A percentile compares a stretch with the other conserved stretches of the same genome.
Conservation (phyloP, 2,329 filamentous ascomycete genomes). For the Aspergillus tubingensis region DNA sequence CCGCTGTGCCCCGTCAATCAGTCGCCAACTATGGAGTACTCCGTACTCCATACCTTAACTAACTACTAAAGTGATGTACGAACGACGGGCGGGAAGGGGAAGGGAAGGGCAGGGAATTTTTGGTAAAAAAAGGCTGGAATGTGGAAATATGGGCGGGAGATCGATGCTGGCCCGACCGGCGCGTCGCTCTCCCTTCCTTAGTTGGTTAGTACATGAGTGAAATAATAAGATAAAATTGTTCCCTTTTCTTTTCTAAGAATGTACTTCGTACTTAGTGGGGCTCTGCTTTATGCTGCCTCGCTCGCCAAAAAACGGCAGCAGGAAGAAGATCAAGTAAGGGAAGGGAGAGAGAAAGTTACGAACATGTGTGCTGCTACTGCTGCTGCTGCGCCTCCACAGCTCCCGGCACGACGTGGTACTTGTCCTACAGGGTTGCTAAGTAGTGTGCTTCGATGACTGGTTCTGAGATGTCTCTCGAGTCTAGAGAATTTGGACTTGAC, state of each 20-base stretch:
- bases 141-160: not conserved
- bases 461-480: too few relatives aligned
- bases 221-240: too few relatives aligned
- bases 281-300: not conserved
- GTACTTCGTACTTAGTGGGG: not conserved
- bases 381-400: conserved; percentile 6
- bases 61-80: not conserved
- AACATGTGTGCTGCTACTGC: not conserved
- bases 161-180: not conserved
- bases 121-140: not conserved
- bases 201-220: too few relatives aligned
- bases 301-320: not conserved
- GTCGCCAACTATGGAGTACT: too few relatives aligned
- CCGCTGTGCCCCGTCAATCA: too few relatives aligned
- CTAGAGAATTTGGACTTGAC: too few relatives aligned
- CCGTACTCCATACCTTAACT: too few relatives aligned
- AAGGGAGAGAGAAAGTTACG: not conserved
- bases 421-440: not conserved
- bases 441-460: not conserved
- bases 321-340: not conserved
- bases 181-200: not conserved
- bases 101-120: too few relatives aligned
- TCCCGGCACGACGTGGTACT: conserved; percentile 3
- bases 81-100: not conserved
- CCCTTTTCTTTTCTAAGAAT: too few relatives aligned